Conservation (phyloP, 2,329 filamentous ascomycete genomes). For the Ambrosiella xylebori region DNA sequence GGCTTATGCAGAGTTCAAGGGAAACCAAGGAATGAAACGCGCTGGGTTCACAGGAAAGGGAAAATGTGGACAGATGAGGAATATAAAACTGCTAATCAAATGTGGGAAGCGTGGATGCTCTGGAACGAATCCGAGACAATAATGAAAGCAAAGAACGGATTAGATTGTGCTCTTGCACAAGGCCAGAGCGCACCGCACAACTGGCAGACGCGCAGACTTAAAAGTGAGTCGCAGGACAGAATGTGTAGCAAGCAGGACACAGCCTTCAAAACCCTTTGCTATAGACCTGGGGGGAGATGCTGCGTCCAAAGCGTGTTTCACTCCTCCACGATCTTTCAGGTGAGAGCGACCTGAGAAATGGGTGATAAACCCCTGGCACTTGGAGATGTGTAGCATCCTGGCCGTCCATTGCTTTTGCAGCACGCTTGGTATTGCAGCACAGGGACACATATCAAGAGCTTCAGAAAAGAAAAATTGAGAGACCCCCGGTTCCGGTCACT, state of each 20-base stretch:
- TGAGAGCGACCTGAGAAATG: too few species aligned
- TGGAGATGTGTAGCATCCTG: too few species aligned
- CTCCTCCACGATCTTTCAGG: not conserved
- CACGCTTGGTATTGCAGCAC: too few species aligned
- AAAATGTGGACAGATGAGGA: not conserved
- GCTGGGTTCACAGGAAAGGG: not conserved
- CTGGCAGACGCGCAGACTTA: not conserved
- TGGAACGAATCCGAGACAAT: constrained; percentile 3
- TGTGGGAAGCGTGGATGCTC: not conserved
- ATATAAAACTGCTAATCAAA: not conserved
- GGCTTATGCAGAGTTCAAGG: not conserved
- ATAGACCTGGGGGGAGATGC: not conserved
- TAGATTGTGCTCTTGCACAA: not conserved
- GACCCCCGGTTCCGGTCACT: too few species aligned
- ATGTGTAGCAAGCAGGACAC: not conserved
- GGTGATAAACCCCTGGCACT: too few species aligned
- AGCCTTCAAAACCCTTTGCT: not conserved
- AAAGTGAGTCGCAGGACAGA: not conserved
- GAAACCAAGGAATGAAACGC: constrained; percentile 2
- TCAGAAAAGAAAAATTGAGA: too few species aligned
- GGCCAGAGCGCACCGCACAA: constrained; percentile 1
- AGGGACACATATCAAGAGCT: too few species aligned
- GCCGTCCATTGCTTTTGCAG: too few species aligned
- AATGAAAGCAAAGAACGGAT: not conserved
- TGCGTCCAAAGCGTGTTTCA: not conserved